Evolutionary conservation across 805 yeast species (phyloP), one percentile per base, ranked within the genome.

Genomic region (Kuraishia piskuri): DNA sequence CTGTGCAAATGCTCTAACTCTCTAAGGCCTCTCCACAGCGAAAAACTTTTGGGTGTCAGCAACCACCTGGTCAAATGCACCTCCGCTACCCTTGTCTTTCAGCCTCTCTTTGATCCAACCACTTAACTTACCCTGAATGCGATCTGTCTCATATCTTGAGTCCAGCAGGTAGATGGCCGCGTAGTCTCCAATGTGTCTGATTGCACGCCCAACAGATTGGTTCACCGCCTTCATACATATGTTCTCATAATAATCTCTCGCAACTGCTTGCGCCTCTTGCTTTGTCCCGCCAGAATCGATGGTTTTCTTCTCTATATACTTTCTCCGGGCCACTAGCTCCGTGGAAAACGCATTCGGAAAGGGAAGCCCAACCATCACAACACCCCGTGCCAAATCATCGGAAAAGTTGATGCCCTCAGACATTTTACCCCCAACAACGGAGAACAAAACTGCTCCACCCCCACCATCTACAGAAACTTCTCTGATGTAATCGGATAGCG

Each of bases 321-420:
- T 75, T 58, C 83, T 72, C 63, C 82, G 86, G 12, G 95, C 88
- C 23, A 86, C 76, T 59, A 90, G 71, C 58, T 90, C 96, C 48
- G 92, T 95, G 24, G 94, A 84, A 61, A 77, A 79, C 0, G 86
- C 78, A 65, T 90, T 92, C 0, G 98, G 97, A 61, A 78, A 92
- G 1, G 98, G 97, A 45, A 92, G 65, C 0, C 97, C 98, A 12
- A 89, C 73, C 86, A 92, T 85, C 1, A 88, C 71, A 0, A 92
- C 91, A 0, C 88, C 90, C 54, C 97, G 73, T 0, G 96, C 96
- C n/a, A 92, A 69, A 45, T 85, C 82, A 62, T 90, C 92, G 10
- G 91, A 80, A 65, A 92, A 91, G 63, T 91, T 91, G 47, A 91
- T 92, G 4, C 98, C 98, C 66, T 91, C 98, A 0, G 96, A 88